Percentiles rank a stretch among this genome's conserved stretches.
Evolutionary conservation across 2,329 filamentous ascomycete genomes (phyloP).

Genomic region (Botrytis byssoidea): DNA sequence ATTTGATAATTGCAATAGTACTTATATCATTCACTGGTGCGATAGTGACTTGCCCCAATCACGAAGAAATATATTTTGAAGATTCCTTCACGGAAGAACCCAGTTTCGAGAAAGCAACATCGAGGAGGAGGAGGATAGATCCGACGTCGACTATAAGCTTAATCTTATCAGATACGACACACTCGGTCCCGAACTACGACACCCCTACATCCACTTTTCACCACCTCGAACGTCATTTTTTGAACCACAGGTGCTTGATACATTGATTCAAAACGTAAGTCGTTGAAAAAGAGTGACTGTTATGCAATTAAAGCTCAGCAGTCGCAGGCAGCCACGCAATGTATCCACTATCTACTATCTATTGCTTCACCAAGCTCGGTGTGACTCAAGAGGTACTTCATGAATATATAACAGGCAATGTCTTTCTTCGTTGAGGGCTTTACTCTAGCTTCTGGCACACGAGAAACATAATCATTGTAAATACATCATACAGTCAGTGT

Average conservation of each 20-base stretch:
- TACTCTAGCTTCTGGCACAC: background rate
- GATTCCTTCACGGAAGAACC: background rate
- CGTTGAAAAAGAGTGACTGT: background rate
- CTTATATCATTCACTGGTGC: rapidly evolving
- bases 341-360: background rate
- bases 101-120: background rate
- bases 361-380: background rate
- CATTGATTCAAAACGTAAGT: background rate
- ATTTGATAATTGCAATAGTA: background rate
- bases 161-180: background rate
- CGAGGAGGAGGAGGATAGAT: background rate
- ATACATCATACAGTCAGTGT: background rate
- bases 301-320: background rate
- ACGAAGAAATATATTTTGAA: background rate
- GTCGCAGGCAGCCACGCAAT: background rate
- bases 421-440: background rate
- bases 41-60: background rate
- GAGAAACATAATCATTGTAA: background rate
- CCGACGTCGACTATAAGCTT: background rate
- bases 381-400: background rate
- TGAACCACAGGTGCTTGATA: background rate
- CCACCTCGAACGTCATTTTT: background rate
- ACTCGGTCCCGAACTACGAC: background rate
- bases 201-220: background rate
- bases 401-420: background rate